Conservation (phyloP, 371 early-diverging fungal genomes). For the Choanephora cucurbitarum region DNA sequence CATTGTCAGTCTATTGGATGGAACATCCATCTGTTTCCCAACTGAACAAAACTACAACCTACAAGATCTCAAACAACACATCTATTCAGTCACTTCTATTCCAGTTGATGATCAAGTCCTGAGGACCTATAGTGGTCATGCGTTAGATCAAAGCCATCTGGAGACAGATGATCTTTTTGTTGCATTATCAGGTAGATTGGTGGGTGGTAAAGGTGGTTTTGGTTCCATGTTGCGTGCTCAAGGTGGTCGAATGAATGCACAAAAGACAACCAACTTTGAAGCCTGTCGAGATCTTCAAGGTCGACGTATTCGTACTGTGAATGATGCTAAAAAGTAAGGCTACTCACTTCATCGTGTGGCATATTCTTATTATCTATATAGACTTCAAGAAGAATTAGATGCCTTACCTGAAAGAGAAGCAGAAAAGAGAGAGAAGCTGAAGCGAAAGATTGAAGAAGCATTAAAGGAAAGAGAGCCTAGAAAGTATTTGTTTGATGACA, state of each 20-base stretch:
- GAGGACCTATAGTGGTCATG: slow-evolving; percentile 46
- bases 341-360: too few relatives aligned
- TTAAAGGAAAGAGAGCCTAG: slow-evolving; percentile 67
- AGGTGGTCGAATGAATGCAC: slow-evolving; percentile 89
- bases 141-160: slow-evolving; percentile 29
- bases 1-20: slow-evolving; percentile 36
- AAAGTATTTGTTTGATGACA: slow-evolving; percentile 85
- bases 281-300: slow-evolving; percentile 94
- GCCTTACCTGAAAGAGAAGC: slow-evolving; percentile 72
- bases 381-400: slow-evolving; percentile 79
- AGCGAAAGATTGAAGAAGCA: slow-evolving; percentile 85
- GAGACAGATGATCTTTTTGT: neutral
- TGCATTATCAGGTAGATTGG: slow-evolving; percentile 43
- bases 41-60: slow-evolving; percentile 19
- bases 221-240: slow-evolving; percentile 94
- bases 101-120: slow-evolving; percentile 53
- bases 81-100: slow-evolving; percentile 39
- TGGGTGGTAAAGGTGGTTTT: slow-evolving; percentile 96
- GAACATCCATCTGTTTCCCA: slow-evolving; percentile 25
- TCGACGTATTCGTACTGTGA: slow-evolving; percentile 84
- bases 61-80: slow-evolving; percentile 36
- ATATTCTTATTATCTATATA: slow-evolving; percentile 25
- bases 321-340: slow-evolving; percentile 82
- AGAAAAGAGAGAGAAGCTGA: slow-evolving; percentile 64
- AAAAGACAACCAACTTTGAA: slow-evolving; percentile 91